These are phyloP conservation scores for Phoma sp. DNA, from an alignment of 2,329 filamentous ascomycete species.

Conservation along the genomic window DNA sequence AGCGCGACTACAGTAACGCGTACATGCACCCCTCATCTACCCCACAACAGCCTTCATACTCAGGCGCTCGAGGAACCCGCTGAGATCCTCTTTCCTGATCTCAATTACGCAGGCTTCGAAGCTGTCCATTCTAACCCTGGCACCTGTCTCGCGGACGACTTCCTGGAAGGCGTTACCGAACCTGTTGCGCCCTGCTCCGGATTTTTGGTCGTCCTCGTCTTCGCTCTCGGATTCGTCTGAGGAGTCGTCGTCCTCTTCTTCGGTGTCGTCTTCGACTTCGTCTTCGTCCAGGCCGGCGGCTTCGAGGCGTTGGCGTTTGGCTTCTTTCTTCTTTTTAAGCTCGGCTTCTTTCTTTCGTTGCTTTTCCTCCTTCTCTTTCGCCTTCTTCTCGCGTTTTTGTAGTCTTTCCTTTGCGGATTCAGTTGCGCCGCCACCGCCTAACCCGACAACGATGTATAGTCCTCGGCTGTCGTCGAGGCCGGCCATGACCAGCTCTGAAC, in stretches of 20 bases:
- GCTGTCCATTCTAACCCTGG: slow-evolving; percentile 88
- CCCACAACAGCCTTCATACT: slow-evolving; percentile 87
- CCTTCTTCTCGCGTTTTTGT: slow-evolving; percentile 70
- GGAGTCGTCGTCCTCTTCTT: slow-evolving; percentile 56
- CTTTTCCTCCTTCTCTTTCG: slow-evolving; percentile 59
- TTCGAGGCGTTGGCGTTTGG: slow-evolving; percentile 40
- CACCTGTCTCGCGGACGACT: slow-evolving; percentile 88
- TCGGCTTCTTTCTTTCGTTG: slow-evolving; percentile 65
- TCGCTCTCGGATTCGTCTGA: slow-evolving; percentile 63
- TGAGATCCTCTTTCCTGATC: slow-evolving; percentile 93
- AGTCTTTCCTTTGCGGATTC: slow-evolving; percentile 65
- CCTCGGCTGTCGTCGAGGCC: slow-evolving; percentile 85
- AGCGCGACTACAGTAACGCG: no score
- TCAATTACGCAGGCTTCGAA: slow-evolving; percentile 98
- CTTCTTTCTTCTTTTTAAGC: slow-evolving; percentile 65
- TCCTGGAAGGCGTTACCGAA: slow-evolving; percentile 97
- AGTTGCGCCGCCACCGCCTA: slow-evolving; percentile 81
- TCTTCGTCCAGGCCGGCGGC: slow-evolving; percentile 68
- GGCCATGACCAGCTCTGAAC: slow-evolving; percentile 87
- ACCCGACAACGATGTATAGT: slow-evolving; percentile 91
- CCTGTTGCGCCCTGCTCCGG: slow-evolving; percentile 79
- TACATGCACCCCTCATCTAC: slow-evolving; percentile 3
- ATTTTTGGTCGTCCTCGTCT: slow-evolving; percentile 63
- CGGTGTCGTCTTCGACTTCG: slow-evolving; percentile 56
- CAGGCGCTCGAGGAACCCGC: slow-evolving; percentile 86